A percentile compares a stretch with the other conserved stretches of the same genome.
Conservation (phyloP, 2,329 filamentous ascomycete species). For the Tolypocladium tundrense region DNA sequence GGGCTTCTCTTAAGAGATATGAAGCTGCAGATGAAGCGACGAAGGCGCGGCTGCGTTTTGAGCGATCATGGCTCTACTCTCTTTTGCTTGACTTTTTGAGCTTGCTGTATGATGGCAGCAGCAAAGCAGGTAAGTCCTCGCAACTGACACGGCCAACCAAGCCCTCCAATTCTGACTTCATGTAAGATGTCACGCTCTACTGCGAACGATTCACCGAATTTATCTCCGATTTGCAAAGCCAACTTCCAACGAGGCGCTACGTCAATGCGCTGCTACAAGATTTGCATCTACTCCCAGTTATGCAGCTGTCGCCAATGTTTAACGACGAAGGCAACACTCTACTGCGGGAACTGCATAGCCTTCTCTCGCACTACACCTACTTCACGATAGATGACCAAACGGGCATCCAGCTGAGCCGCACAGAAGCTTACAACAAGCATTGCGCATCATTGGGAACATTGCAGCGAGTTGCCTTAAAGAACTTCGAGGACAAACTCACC, state of each 20-base stretch:
- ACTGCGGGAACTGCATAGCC: constrained; percentile 65
- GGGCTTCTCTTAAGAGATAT: constrained; percentile 74
- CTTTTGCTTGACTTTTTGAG: constrained; percentile 75
- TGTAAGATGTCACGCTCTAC: constrained; percentile 59
- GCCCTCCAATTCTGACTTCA: constrained; percentile 7
- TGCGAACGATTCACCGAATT: constrained; percentile 93
- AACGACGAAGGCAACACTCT: constrained; percentile 64
- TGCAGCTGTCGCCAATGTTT: constrained; percentile 70
- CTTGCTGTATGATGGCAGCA: constrained; percentile 51
- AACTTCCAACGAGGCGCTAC: constrained; percentile 87
- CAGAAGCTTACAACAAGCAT: constrained; percentile 70
- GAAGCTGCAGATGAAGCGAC: constrained; percentile 72
- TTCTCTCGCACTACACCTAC: constrained; percentile 79
- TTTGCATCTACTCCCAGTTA: constrained; percentile 68
- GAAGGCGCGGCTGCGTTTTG: constrained; percentile 76
- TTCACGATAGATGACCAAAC: constrained; percentile 91
- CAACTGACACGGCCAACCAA: neutral
- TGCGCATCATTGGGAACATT: constrained; percentile 67
- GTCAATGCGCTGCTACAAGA: constrained; percentile 83
- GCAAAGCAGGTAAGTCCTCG: constrained; percentile 30
- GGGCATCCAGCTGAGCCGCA: constrained; percentile 60
- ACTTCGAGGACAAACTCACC: constrained; percentile 85
- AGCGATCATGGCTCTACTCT: constrained; percentile 87
- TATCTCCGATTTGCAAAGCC: constrained; percentile 80
- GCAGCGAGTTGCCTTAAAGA: constrained; percentile 66